Conservation (phyloP, 2,329 filamentous ascomycete species). For the Penicillium aurantiogriseum region DNA sequence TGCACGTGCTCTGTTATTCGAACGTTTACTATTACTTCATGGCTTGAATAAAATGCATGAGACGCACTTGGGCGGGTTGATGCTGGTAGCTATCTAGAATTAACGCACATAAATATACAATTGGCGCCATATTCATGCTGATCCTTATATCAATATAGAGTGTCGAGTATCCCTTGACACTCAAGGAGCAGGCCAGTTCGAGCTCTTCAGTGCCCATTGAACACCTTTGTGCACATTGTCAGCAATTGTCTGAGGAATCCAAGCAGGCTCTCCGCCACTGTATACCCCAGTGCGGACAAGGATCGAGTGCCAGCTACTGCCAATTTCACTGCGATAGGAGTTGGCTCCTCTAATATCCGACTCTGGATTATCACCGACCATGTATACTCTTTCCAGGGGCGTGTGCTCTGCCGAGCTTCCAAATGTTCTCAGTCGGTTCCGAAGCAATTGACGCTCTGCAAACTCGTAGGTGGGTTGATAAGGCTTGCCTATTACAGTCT, state of each 20-base stretch:
- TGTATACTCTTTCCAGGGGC: conserved; percentile 75
- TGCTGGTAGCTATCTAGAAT: background rate
- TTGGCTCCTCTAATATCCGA: conserved; percentile 90
- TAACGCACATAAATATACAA: background rate
- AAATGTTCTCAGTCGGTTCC: conserved; percentile 56
- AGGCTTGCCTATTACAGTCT: conserved; percentile 80
- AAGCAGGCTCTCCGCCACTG: conserved; percentile 55
- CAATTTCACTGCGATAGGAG: conserved; percentile 63
- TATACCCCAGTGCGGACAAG: conserved; percentile 82
- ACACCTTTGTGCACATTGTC: conserved; percentile 76
- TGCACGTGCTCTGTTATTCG: background rate
- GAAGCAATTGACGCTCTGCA: conserved; percentile 70
- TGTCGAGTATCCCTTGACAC: background rate
- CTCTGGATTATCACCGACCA: conserved; percentile 88
- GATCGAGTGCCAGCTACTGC: conserved; percentile 74
- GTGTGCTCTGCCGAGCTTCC: conserved; percentile 30
- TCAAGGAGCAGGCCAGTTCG: conserved; percentile 36
- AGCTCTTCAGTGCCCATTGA: conserved; percentile 66
- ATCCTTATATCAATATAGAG: background rate
- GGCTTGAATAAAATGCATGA: background rate
- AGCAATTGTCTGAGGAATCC: conserved; percentile 64
- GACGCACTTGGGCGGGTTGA: background rate
- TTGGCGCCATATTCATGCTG: background rate
- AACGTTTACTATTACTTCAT: background rate
- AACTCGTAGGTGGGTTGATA: conserved; percentile 74